phyloP scores from a whole-genome alignment of 2,329 filamentous ascomycete genomes.

The Clonostachys rosea region DNA sequence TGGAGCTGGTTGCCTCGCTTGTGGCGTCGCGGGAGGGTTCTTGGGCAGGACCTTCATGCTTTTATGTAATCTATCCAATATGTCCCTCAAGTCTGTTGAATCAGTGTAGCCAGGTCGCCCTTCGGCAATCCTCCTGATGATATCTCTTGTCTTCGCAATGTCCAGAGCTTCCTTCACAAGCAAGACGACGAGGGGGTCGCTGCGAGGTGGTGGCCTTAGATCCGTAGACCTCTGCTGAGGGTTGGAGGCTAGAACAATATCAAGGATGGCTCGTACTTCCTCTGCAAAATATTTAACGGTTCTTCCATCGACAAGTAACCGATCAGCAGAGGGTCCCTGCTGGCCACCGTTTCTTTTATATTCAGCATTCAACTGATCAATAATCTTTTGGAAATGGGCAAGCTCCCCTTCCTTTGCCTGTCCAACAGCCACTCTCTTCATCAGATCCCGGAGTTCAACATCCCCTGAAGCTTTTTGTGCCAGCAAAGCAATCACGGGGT shows the following conservation, averaged over 20 bases:
- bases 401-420: constrained; percentile 68
- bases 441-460: constrained; percentile 67
- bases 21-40: background rate
- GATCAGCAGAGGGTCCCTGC: constrained; percentile 48
- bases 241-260: constrained; percentile 55
- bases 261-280: constrained; percentile 51
- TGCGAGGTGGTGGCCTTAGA: constrained; percentile 46
- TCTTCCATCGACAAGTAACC: constrained; percentile 47
- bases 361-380: constrained; percentile 68
- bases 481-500: constrained; percentile 77
- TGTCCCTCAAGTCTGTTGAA: constrained; percentile 46
- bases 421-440: constrained; percentile 78
- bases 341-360: constrained; percentile 46
- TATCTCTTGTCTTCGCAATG: constrained; percentile 39
- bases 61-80: constrained; percentile 42
- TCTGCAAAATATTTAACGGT: constrained; percentile 57
- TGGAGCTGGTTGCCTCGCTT: background rate
- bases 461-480: constrained; percentile 73
- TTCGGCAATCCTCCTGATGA: constrained; percentile 49
- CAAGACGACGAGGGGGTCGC: constrained; percentile 50
- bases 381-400: constrained; percentile 73
- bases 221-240: constrained; percentile 49
- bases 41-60: constrained; percentile 26
- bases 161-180: constrained; percentile 55
- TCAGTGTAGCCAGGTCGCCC: constrained; percentile 46